phyloP scores from a whole-genome alignment of 345 rosid genomes.

The Hibiscus trionum region DNA sequence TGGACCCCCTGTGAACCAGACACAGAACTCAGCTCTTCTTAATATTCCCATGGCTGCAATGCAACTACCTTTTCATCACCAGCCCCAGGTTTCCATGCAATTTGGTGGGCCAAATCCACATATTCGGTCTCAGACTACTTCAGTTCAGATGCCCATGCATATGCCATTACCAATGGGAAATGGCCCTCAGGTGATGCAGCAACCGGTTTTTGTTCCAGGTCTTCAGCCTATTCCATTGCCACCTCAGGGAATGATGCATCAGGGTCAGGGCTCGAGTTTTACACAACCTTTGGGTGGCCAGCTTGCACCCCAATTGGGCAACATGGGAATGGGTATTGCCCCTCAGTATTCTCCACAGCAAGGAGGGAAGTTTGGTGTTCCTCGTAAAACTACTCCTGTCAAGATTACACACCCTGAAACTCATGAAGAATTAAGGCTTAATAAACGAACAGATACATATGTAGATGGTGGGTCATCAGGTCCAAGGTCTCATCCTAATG shows the following conservation, averaged over 20 bases:
- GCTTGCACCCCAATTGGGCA: constrained; percentile 55
- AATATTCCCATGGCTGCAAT: constrained; percentile 29
- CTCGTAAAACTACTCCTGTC: constrained; percentile 55
- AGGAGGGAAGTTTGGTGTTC: constrained; percentile 59
- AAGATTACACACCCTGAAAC: constrained; percentile 94
- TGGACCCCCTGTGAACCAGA: constrained; percentile 35
- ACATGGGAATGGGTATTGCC: constrained; percentile 54
- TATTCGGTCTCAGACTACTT: constrained; percentile 63
- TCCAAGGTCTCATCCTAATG: constrained; percentile 49
- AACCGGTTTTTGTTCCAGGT: constrained; percentile 58
- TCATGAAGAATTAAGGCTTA: constrained; percentile 88
- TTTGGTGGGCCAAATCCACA: constrained; percentile 65
- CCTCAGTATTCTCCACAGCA: constrained; percentile 69
- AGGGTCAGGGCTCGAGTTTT: constrained; percentile 68
- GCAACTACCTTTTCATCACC: constrained; percentile 68
- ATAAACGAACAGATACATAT: constrained; percentile 51
- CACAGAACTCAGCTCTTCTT: constrained; percentile 49
- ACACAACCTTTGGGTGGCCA: constrained; percentile 57
- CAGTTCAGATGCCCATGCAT: constrained; percentile 70
- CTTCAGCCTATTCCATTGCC: constrained; percentile 64
- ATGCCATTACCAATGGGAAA: constrained; percentile 61
- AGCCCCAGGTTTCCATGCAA: constrained; percentile 55
- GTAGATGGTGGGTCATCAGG: constrained; percentile 48
- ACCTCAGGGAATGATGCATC: constrained; percentile 82
- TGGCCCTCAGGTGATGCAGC: constrained; percentile 63